Percentiles rank a stretch among this genome's conserved stretches.
Evolutionary conservation across 441 rosid genomes (phyloP).

Genomic region (Gossypium gossypioides): DNA sequence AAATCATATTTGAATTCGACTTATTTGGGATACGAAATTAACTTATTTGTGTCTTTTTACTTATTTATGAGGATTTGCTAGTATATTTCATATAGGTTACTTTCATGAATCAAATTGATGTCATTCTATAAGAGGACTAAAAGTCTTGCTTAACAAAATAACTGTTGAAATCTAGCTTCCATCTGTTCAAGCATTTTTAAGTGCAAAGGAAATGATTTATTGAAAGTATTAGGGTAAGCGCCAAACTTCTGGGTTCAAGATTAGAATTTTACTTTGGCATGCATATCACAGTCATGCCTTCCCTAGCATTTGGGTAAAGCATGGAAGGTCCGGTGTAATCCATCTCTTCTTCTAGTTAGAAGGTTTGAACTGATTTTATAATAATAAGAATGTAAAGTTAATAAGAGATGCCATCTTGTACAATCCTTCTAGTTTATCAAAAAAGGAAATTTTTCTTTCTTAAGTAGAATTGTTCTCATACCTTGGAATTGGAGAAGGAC

Average conservation of each 20-base stretch:
- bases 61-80: not conserved
- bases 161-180: not conserved
- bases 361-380: not conserved
- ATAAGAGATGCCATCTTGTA: slow-evolving; percentile 1
- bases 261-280: not conserved
- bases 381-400: not conserved
- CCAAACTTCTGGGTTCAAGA: not conserved
- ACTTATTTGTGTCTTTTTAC: not conserved
- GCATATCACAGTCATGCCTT: slow-evolving; percentile 5
- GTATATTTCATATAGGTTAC: not conserved
- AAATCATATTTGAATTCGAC: slow-evolving; percentile 16
- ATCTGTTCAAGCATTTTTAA: slow-evolving; percentile 2
- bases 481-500: not conserved
- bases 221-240: not conserved
- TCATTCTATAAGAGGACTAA: not conserved
- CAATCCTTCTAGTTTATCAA: not conserved
- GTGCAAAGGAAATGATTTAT: not conserved
- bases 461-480: not conserved
- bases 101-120: not conserved
- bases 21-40: slow-evolving; percentile 8
- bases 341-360: not conserved
- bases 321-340: not conserved
- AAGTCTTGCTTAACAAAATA: slow-evolving; percentile 1
- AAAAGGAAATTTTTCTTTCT: not conserved
- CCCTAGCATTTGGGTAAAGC: slow-evolving; percentile 2